Evolutionary conservation across 768 basidiomycete genomes (phyloP).

Genomic region (Amanita subjunquillea): DNA sequence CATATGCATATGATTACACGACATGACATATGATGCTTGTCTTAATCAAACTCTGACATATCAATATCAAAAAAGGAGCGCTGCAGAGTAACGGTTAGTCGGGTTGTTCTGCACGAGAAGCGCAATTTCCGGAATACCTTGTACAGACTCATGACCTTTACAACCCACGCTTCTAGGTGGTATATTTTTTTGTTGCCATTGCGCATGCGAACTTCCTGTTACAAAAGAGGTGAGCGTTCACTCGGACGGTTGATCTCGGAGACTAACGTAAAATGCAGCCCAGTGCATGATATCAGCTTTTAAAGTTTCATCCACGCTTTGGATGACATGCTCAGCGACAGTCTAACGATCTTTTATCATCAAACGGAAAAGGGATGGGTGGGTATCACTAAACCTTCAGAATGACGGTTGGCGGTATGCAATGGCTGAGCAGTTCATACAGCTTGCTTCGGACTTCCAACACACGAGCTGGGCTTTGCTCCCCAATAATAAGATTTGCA

Average conservation of each 20-base stretch:
- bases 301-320: constrained; percentile 79
- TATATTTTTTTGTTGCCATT: constrained; percentile 82
- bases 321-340: constrained; percentile 78
- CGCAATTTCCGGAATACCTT: constrained; percentile 37
- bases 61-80: constrained; percentile 56
- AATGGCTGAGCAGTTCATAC: constrained; percentile 93
- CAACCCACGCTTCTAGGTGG: constrained; percentile 95
- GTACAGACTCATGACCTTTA: constrained; percentile 89
- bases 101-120: not conserved
- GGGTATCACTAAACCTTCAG: constrained; percentile 52
- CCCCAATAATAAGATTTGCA: constrained; percentile 79
- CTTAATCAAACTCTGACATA: constrained; percentile 45
- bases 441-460: constrained; percentile 90
- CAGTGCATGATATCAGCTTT: constrained; percentile 95
- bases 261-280: constrained; percentile 89
- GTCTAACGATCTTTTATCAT: constrained; percentile 42
- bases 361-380: not conserved
- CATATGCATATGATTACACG: not conserved
- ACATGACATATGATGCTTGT: not conserved
- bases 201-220: constrained; percentile 92
- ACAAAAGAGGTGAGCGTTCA: not conserved
- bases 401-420: constrained; percentile 88
- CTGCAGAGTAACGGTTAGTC: constrained; percentile 18
- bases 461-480: constrained; percentile 82
- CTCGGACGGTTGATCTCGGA: not conserved